Conservation (phyloP, 495 filamentous ascomycete genomes). For the Podospora conica region DNA sequence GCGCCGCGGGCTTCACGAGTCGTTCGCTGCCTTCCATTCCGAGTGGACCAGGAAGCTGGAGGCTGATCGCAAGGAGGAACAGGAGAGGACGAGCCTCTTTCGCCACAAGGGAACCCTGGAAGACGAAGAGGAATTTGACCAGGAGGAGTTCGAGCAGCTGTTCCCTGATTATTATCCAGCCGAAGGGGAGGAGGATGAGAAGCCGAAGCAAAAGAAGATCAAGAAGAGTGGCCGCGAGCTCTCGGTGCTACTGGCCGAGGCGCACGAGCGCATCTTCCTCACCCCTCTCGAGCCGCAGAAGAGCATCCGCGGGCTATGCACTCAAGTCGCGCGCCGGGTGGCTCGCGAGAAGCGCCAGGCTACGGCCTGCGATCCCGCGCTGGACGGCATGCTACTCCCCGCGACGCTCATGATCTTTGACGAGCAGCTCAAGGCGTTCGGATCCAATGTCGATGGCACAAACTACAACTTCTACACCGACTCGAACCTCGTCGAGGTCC, state of each 20-base stretch:
- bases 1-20: constrained; percentile 37
- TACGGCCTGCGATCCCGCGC: constrained; percentile 27
- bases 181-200: constrained; percentile 23
- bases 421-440: constrained; percentile 49
- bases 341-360: constrained; percentile 21
- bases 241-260: constrained; percentile 38
- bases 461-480: constrained; percentile 88
- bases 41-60: constrained; percentile 71
- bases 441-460: constrained; percentile 24
- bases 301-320: constrained; percentile 35
- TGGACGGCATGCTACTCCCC: constrained; percentile 52
- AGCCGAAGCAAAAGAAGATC: constrained; percentile 14
- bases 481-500: constrained; percentile 65
- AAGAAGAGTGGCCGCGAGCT: constrained; percentile 35
- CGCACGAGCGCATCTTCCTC: constrained; percentile 47
- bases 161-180: constrained; percentile 70
- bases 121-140: constrained; percentile 68
- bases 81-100: constrained; percentile 68
- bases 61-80: constrained; percentile 64
- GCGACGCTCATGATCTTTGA: constrained; percentile 60
- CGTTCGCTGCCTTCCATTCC: constrained; percentile 65
- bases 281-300: constrained; percentile 26
- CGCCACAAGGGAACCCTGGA: constrained; percentile 69
- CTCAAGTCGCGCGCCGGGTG: constrained; percentile 30
- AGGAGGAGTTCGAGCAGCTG: constrained; percentile 67